Percentiles rank a stretch among this genome's conserved stretches.
Evolutionary conservation across 192 early-diverging fungal species (phyloP).

Genomic region (Physocladia obscura): DNA sequence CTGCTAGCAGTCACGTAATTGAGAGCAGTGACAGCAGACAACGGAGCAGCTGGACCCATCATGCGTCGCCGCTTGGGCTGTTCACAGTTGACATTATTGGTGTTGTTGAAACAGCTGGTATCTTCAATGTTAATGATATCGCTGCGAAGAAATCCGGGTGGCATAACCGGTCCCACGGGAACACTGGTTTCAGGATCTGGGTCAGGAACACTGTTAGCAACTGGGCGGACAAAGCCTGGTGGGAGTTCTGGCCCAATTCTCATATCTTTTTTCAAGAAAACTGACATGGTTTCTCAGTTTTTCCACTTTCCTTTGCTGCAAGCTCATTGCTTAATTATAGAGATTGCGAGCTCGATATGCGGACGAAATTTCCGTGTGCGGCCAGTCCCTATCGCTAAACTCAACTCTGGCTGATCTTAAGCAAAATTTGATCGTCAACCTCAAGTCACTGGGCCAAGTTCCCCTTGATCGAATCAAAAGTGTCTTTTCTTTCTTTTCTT

Average conservation of each 20-base stretch:
- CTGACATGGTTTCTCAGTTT: not conserved
- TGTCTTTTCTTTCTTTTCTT: not conserved
- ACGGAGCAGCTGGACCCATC: constrained; percentile 16
- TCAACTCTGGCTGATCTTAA: constrained; percentile 2
- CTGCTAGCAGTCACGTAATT: not conserved
- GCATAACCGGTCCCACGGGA: not conserved
- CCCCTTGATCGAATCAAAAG: not conserved
- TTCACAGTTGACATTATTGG: not conserved
- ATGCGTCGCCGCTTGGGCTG: not conserved
- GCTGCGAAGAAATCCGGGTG: not conserved
- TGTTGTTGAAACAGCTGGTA: too few species aligned
- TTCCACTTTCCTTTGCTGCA: not conserved
- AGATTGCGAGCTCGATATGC: constrained; percentile 7
- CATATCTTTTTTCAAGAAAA: not conserved
- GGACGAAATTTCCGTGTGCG: constrained; percentile 1
- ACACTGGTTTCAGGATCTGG: not conserved
- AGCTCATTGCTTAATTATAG: not conserved
- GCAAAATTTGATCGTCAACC: not conserved
- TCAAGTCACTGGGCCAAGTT: not conserved
- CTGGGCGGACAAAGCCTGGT: not conserved
- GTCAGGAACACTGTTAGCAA: not conserved
- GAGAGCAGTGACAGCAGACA: not conserved
- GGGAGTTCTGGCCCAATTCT: constrained; percentile 8
- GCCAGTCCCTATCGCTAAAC: constrained; percentile 3
- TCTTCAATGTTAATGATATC: too few species aligned